phyloP scores from a whole-genome alignment of 2,329 filamentous ascomycete genomes.

The Botrytis fragariae region DNA sequence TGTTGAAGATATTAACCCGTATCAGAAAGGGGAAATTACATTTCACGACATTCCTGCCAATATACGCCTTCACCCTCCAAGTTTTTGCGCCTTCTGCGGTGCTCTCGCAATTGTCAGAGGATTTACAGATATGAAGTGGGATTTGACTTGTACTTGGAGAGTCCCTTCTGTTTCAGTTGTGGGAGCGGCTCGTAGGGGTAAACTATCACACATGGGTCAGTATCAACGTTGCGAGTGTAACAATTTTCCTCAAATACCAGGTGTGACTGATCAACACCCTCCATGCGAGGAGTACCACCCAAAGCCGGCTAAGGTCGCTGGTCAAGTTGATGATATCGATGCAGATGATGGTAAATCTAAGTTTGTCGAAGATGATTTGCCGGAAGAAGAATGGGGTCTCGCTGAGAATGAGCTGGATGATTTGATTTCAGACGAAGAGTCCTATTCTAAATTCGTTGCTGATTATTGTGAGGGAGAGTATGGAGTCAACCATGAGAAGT shows the following conservation, averaged over 20 bases:
- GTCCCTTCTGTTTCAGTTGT: not conserved
- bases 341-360: not conserved
- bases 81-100: not conserved
- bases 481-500: not conserved
- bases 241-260: not conserved
- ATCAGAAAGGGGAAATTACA: not conserved
- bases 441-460: not conserved
- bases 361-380: not conserved
- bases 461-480: not conserved
- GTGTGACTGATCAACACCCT: not conserved
- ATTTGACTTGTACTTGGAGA: not conserved
- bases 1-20: slow-evolving; percentile 12
- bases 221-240: not conserved
- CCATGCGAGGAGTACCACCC: not conserved
- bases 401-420: not conserved
- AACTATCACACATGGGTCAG: slow-evolving; percentile 1
- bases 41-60: not conserved
- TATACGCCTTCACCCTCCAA: not conserved
- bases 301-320: no score
- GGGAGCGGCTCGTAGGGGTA: no score
- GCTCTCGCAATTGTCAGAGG: not conserved
- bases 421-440: not conserved
- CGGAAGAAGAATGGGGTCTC: not conserved
- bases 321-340: not conserved
- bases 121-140: not conserved